Conservation (phyloP, 192 early-diverging fungal species). For the Coemansia reversa region DNA sequence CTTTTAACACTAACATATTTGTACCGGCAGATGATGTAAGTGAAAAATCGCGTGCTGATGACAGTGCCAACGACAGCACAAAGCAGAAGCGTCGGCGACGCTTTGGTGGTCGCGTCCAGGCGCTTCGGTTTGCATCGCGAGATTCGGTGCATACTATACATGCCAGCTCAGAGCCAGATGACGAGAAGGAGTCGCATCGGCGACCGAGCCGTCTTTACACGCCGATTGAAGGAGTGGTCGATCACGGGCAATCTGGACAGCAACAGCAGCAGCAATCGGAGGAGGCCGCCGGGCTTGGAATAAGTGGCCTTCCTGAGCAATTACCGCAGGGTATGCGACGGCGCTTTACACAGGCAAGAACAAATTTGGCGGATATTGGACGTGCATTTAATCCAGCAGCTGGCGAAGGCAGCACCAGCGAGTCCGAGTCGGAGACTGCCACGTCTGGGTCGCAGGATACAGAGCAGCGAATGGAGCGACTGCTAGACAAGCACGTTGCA, state of each 20-base stretch:
- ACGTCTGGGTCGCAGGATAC: constrained; percentile 11
- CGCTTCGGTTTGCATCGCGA: constrained; percentile 38
- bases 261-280: background rate
- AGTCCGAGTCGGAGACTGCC: constrained; percentile 28
- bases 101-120: constrained; percentile 5
- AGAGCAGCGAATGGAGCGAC: constrained; percentile 42
- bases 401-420: constrained; percentile 11
- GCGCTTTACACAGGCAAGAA: constrained; percentile 30
- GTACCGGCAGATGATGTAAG: constrained; percentile 1
- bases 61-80: background rate
- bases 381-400: constrained; percentile 29
- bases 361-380: constrained; percentile 24
- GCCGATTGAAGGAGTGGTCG: constrained; percentile 10
- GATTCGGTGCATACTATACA: constrained; percentile 45
- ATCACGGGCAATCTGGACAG: background rate
- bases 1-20: constrained; percentile 7
- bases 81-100: constrained; percentile 2
- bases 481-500: constrained; percentile 32
- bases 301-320: background rate
- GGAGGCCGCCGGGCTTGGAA: background rate
- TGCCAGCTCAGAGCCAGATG: constrained; percentile 8
- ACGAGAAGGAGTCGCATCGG: background rate
- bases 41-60: background rate
- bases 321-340: constrained; percentile 35
- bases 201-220: constrained; percentile 14